Evolutionary conservation across 192 early-diverging fungal species (phyloP).

Genomic region (Phlyctochytrium planicorne): DNA sequence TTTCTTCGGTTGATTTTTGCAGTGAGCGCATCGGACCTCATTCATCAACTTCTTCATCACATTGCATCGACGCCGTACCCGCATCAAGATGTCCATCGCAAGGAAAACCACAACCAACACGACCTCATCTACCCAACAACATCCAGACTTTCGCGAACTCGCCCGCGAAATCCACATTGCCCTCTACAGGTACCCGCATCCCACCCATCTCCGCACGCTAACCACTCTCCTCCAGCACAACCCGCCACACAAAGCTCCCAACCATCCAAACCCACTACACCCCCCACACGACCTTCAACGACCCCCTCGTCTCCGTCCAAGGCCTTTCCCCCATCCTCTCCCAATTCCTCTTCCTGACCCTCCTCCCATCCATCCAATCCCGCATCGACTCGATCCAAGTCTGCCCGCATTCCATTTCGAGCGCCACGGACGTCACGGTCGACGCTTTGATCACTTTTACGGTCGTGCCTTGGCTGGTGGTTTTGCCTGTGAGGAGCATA

Average conservation of each 20-base stretch:
- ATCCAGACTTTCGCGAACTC: too few relatives aligned
- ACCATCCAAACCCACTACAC: constrained; percentile 6
- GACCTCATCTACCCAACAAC: too few relatives aligned
- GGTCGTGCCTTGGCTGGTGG: background rate
- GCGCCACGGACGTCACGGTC: background rate
- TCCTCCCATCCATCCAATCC: background rate
- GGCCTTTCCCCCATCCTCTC: background rate
- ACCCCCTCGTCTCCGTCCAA: constrained; percentile 9
- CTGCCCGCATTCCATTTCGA: background rate
- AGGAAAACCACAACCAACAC: too few relatives aligned
- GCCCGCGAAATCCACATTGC: background rate
- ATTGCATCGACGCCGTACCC: too few relatives aligned
- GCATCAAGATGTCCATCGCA: too few relatives aligned
- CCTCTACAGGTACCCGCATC: constrained; percentile 1
- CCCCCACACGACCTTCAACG: background rate
- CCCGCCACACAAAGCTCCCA: background rate
- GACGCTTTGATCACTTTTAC: background rate
- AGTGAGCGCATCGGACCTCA: too few relatives aligned
- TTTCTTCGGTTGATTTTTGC: too few relatives aligned
- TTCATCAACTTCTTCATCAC: too few relatives aligned
- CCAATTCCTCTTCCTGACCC: constrained; percentile 6
- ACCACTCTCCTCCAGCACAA: background rate
- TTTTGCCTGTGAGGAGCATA: background rate
- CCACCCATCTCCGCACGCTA: too few relatives aligned
- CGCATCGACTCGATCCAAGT: background rate